Evolutionary conservation across 129 eudicot genomes (phyloP), one percentile per base, ranked within the genome.

Genomic region (Kitagawia praeruptora): DNA sequence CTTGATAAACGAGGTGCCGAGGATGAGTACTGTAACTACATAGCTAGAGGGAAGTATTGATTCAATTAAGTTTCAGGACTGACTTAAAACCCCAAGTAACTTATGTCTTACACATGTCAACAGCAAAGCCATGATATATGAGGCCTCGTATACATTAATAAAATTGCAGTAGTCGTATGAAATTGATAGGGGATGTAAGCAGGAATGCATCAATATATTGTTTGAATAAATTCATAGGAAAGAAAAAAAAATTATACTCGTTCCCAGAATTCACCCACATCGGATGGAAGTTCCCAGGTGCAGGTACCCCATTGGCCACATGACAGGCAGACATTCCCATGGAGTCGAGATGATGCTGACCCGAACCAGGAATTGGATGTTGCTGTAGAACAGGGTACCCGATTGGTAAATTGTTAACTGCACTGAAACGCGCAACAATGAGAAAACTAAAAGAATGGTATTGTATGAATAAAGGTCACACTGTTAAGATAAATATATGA

Each of bases 261-360:
- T 87, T 90, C 78, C 93, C 97, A 75, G 98, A 83, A 88, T 90
- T 88, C 91, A 95, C 87, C 75, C 92, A 88, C 87, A 95, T 92
- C 21, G 94, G 94, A 61, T 90, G 98, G 75, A 87, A 92, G 81
- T 89, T 95, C 15, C 91, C 89, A 1, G 87, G 94, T 51, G 97
- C 97, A 85, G 98, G 98, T 73, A 95, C 98, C 75, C 98, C 98
- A 85, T 89, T 95, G 70, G 92, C 98, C 82, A 89, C 90, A 83
- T 95, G 98, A 80, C 93, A 92, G 87, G 90, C 81, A 45, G 98
- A 86, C 82, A 89, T 86, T 66, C 90, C 93, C 98, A 95, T 90
- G 71, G 93, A 81, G 81, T 95, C 97, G 75, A 95, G 81, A 82
- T 90, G 97, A 81, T 93, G 96, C 77, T 90, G 98, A 51, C 98